Base-by-base conservation (phyloP, 805 yeast genomes). In the Pichia nakasei region DNA sequence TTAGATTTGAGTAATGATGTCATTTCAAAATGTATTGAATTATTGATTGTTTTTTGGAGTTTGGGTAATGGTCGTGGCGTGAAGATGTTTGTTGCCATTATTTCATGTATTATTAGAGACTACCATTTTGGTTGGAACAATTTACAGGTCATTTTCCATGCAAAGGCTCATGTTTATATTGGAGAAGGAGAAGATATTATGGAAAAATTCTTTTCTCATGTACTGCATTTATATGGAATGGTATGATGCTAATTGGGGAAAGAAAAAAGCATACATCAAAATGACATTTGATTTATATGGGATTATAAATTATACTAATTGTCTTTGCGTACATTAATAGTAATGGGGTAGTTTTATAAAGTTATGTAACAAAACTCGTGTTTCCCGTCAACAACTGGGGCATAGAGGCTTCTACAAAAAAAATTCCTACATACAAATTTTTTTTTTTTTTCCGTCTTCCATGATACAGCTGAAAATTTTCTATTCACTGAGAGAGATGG, bases 111-210 rank as follows among this genome's bases (percentile, higher is more conserved):
- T 4, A 51, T 74, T 24, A 57, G 69, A 36, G 70, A 75, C 48
- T 69, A 72, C 53, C 80, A 75, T 56, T 73, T 69, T 56, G 80
- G 80, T 2, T 75, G 64, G 64, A 58, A 56, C 40, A 58, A 49
- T 43, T 41, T 63, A n/a, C 64, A 61, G 38, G 43, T 56, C 27
- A 51, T 59, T 35, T 36, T 40, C 20, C 43, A 50, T 43, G 34
- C 54, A 29, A 39, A 50, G 43, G 21, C 41, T 40, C 39, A 51
- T 49, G 37, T 49, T 39, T 39, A 46, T 52, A 22, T 49, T 22
- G 48, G 50, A 9, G 38, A 39, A 17, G 32, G 32, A 13, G 40
- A 38, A 15, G 54, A 53, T 24, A 59, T 58, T 31, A 57, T 48
- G 13, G 60, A 56, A 8, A 43, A 50, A 26, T 61, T 63, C 38